A percentile compares a stretch with the other conserved stretches of the same genome.
phyloP scores from a whole-genome alignment of 2,329 filamentous ascomycete genomes.

The Alternaria novae-zelandiae region DNA sequence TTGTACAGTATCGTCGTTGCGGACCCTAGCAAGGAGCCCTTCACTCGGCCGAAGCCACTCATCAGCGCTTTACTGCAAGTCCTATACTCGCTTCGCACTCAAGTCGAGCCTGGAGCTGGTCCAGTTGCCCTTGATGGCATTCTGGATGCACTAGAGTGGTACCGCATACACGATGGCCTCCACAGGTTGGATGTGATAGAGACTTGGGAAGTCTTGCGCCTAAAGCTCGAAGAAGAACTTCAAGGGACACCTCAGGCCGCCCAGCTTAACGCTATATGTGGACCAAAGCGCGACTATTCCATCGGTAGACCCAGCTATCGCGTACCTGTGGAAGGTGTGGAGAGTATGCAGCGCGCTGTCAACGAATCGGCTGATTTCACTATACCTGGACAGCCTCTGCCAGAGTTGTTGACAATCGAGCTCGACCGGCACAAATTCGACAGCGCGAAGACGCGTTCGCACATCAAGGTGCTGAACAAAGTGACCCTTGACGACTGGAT shows the following conservation, averaged over 20 bases:
- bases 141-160: conserved; percentile 49
- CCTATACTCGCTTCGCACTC: conserved; percentile 57
- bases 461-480: conserved; percentile 63
- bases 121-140: conserved; percentile 45
- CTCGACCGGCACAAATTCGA: conserved; percentile 65
- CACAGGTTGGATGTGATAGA: conserved; percentile 60
- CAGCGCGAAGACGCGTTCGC: conserved; percentile 56
- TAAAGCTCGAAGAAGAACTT: conserved; percentile 60
- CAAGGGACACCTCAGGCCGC: conserved; percentile 51
- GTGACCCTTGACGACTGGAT: conserved; percentile 64
- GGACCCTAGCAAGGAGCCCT: conserved; percentile 55
- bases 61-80: conserved; percentile 60
- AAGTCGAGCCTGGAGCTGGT: conserved; percentile 46
- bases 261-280: conserved; percentile 56
- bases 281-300: conserved; percentile 44
- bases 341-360: conserved; percentile 52
- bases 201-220: conserved; percentile 61
- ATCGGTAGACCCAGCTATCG: conserved; percentile 46
- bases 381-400: conserved; percentile 42
- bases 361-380: conserved; percentile 38
- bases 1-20: conserved; percentile 58
- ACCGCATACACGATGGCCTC: conserved; percentile 47
- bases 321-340: conserved; percentile 43
- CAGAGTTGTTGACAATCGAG: conserved; percentile 61
- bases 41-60: conserved; percentile 58